These are phyloP conservation scores for Erigeron philadelphicus DNA, from an alignment of 140 eudicot species.

Conservation along the genomic window DNA sequence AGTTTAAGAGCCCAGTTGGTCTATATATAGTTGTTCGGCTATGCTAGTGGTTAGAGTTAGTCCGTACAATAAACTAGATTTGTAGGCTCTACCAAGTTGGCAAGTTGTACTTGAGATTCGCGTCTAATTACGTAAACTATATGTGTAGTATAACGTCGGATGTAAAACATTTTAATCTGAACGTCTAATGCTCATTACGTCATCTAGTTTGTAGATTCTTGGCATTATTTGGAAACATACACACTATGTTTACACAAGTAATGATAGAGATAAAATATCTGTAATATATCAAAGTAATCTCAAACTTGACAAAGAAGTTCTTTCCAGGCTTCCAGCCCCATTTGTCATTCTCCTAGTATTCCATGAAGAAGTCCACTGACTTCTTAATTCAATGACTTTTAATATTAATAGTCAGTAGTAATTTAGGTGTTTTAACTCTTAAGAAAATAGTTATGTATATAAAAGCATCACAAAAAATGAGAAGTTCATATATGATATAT, in stretches of 20 bases:
- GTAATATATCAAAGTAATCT: background rate
- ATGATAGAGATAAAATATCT: background rate
- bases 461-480: constrained; percentile 4
- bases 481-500: constrained; percentile 3
- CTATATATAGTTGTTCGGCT: constrained; percentile 38
- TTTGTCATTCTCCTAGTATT: background rate
- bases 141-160: constrained; percentile 25
- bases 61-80: constrained; percentile 19
- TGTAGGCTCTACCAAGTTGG: constrained; percentile 13
- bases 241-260: background rate
- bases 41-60: constrained; percentile 24
- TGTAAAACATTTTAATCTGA: constrained; percentile 16
- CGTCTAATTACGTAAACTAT: constrained; percentile 26
- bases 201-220: background rate
- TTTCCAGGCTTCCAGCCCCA: background rate
- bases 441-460: constrained; percentile 2
- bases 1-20: constrained; percentile 25
- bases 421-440: too few relatives aligned
- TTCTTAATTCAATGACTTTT: background rate
- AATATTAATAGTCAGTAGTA: background rate
- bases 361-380: background rate
- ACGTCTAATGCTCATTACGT: constrained; percentile 21
- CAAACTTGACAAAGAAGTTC: background rate
- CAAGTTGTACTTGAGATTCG: constrained; percentile 29
- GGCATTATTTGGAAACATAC: background rate